Evolutionary conservation across 768 basidiomycete genomes (phyloP), one percentile per base, ranked within the genome.

Genomic region (Galerina marginata): DNA sequence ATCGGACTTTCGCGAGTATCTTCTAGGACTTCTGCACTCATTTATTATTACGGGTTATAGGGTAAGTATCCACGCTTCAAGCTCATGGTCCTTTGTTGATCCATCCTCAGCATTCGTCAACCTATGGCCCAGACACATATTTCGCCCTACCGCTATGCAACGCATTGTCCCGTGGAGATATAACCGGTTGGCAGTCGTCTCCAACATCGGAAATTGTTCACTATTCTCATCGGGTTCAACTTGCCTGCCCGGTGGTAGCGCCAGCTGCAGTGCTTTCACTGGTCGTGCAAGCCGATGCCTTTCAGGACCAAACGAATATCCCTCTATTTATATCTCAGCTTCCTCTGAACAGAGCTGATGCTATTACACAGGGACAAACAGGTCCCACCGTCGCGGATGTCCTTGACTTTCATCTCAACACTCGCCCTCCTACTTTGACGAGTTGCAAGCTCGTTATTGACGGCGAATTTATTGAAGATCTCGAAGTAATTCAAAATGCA

Each of bases 51-150:
- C 75, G 46, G 82, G 81, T 9, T 76, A 77, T 69, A 72, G 71
- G 66, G 82, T 83, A 67, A 50, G 67, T 23, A 2, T 11, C 66
- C 26, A 5, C 37, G 14, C 37, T 47, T 40, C 26, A 15, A 39
- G 20, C 44, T 42, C 40, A 39, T 48, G 25, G 29, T 50, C 66
- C 37, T 56, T 60, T 42, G n/a, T 58, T 33, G n/a, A 58, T 36
- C 33, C 29, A 56, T 16, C 25, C 51, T 20, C 26, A 84, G 82
- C 74, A 77, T 56, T 73, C 82, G 16, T 77, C 78, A 0, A 40
- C 75, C 20, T 77, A 80, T 63, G 80, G 75, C 29, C 79, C 81
- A 3, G 83, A 83, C 59, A 61, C 72, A n/a, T 73, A 73, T 65
- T 81, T 81, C 61, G 67, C 74, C 42, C 69, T 83, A 10, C 81